A percentile compares a stretch with the other conserved stretches of the same genome.
phyloP scores from a whole-genome alignment of 2,329 filamentous ascomycete genomes.

The Fusarium anguioides region DNA sequence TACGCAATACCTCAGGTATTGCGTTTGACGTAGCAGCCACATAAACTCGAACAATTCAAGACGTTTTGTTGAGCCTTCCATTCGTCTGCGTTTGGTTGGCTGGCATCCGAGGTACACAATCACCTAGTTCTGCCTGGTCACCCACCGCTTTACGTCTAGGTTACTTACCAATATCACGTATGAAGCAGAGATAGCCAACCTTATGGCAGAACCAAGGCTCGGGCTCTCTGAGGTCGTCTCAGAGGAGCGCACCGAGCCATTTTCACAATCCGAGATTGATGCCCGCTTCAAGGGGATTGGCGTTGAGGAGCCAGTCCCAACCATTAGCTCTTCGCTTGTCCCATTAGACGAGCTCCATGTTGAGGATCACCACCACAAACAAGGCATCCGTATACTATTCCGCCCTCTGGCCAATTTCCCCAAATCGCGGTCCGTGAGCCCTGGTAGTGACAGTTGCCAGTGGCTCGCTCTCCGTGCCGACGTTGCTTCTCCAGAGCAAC shows the following conservation, averaged over 20 bases:
- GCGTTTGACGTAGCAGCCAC: conserved; percentile 29
- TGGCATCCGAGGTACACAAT: conserved; percentile 41
- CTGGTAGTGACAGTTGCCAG: conserved; percentile 66
- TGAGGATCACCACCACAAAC: conserved; percentile 63
- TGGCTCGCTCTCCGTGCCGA: conserved; percentile 68
- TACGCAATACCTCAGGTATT: conserved; percentile 32
- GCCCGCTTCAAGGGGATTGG: conserved; percentile 59
- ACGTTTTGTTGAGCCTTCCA: conserved; percentile 21
- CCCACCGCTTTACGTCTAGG: conserved; percentile 27
- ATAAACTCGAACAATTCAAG: conserved; percentile 22
- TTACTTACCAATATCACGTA: conserved; percentile 46
- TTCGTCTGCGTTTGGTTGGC: conserved; percentile 39
- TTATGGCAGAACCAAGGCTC: conserved; percentile 60
- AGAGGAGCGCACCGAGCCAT: conserved; percentile 68
- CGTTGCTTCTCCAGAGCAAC: conserved; percentile 61
- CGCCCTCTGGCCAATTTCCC: conserved; percentile 64
- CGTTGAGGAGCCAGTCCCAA: conserved; percentile 56
- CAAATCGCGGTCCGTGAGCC: conserved; percentile 65
- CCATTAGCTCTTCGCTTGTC: conserved; percentile 56
- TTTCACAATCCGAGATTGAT: conserved; percentile 67
- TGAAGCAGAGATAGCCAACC: conserved; percentile 45
- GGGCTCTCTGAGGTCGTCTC: conserved; percentile 54
- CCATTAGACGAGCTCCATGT: conserved; percentile 64
- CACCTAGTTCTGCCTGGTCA: conserved; percentile 26
- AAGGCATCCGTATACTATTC: conserved; percentile 68